phyloP scores from a whole-genome alignment of 495 filamentous ascomycete genomes.

The Thermothielavioides terrestris region DNA sequence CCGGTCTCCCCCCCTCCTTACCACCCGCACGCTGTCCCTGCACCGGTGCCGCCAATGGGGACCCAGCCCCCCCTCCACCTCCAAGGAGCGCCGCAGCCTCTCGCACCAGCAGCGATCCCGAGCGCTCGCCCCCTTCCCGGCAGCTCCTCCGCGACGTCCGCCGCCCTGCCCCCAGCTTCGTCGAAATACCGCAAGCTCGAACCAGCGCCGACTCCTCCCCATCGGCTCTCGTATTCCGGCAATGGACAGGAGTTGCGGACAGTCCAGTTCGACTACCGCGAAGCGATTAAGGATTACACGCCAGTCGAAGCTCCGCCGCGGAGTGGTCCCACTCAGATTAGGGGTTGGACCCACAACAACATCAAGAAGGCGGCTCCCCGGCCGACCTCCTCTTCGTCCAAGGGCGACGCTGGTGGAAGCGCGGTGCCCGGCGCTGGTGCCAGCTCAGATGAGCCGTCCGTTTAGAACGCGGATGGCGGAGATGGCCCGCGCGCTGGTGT shows the following conservation, averaged over 20 bases:
- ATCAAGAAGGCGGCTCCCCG: slow-evolving; percentile 16
- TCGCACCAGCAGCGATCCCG: slow-evolving; percentile 1
- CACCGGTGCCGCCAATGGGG: background rate
- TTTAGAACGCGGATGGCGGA: slow-evolving; percentile 3
- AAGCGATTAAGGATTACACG: slow-evolving; percentile 39
- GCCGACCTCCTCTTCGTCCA: slow-evolving; percentile 2
- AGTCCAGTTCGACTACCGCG: slow-evolving; percentile 40
- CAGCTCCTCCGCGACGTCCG: slow-evolving; percentile 23
- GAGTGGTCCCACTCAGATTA: slow-evolving; percentile 38
- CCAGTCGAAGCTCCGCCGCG: slow-evolving; percentile 37
- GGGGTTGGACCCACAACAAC: slow-evolving; percentile 44
- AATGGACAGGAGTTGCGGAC: slow-evolving; percentile 39
- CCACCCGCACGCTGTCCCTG: background rate
- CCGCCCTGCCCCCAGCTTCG: slow-evolving; percentile 12
- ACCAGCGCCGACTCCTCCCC: slow-evolving; percentile 39
- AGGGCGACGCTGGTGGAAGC: background rate
- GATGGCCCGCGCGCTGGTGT: background rate
- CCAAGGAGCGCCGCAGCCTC: background rate
- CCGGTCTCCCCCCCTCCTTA: slow-evolving; percentile 13
- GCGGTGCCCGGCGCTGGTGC: background rate
- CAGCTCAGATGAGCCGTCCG: slow-evolving; percentile 1
- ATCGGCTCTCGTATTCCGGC: slow-evolving; percentile 29
- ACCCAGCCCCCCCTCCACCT: slow-evolving; percentile 7
- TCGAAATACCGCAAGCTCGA: slow-evolving; percentile 41
- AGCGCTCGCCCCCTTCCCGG: slow-evolving; percentile 16